Evolutionary conservation across 2,329 filamentous ascomycete genomes (phyloP), one percentile per base, ranked within the genome.

Genomic region (Zymoseptoria ardabiliae): DNA sequence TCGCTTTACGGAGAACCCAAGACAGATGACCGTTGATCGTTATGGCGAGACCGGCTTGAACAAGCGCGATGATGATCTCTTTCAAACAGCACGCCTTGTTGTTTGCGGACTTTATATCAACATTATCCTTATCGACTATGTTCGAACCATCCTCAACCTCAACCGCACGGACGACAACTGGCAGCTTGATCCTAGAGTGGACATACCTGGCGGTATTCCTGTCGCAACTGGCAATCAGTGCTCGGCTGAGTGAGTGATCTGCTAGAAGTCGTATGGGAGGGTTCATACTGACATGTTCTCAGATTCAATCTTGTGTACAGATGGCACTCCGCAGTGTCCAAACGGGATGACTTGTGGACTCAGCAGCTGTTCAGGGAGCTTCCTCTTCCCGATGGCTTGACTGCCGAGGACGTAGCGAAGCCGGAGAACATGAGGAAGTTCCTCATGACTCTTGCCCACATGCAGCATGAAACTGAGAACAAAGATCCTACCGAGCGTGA

Each of bases 1-100:
- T 17, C 83, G 89, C 21, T 97, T 96, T 74, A 83, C 81, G 0
- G 86, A 85, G 61, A 90, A 90, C 1, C 83, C 87, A 50, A 77
- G 79, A 23, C 70, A 76, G 20, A 67, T 69, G 0, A 67, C 61
- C 0, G 66, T 73, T 22, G 63, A 68, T 57, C 61, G 74, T 65
- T 68, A 75, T 69, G 56, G 70, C 52, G 68, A 67, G n/a, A 64
- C 66, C 22, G 64, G 57, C 25, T 56, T 69, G 51, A 72, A 69
- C 53, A 69, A 74, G 62, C 72, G 73, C 17, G 77, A 79, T 57
- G 73, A 81, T 45, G 78, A 81, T 55, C 69, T 81, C 1, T 82
- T 82, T 71, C 79, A 81, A 62, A 80, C 78, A 19, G 79, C 74
- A 30, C 74, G 80, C 49, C 72, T 82, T 22, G 77, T 82, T 56